Percentiles rank a stretch among this genome's conserved stretches.
Evolutionary conservation across 2,329 filamentous ascomycete species (phyloP).

Genomic region (Phoma sp.): DNA sequence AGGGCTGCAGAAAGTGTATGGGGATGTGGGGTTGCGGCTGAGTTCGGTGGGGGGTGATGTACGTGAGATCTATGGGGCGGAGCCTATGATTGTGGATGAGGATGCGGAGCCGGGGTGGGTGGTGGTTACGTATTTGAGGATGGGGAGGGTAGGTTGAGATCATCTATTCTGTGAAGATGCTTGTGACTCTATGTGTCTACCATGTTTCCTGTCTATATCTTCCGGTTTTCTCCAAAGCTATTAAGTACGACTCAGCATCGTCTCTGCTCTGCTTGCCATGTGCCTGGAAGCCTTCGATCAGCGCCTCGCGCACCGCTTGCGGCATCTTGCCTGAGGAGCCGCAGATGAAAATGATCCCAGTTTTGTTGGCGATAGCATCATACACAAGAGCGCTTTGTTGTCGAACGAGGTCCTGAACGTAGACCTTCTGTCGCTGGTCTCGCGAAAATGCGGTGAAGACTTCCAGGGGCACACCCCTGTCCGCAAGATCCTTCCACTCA

Average conservation of each 20-base stretch:
- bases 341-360: conserved; percentile 65
- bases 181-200: conserved; percentile 49
- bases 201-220: conserved; percentile 75
- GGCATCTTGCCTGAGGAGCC: conserved; percentile 75
- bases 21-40: background rate
- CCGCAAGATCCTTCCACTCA: conserved; percentile 70
- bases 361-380: conserved; percentile 58
- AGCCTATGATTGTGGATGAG: conserved; percentile 4
- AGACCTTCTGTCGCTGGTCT: conserved; percentile 67
- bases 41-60: background rate
- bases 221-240: conserved; percentile 66
- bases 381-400: conserved; percentile 60
- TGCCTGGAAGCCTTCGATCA: conserved; percentile 67
- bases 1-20: background rate
- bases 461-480: conserved; percentile 54
- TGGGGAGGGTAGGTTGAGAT: background rate
- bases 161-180: no score
- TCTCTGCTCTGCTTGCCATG: conserved; percentile 52
- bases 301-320: conserved; percentile 70
- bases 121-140: conserved; percentile 1
- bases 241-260: conserved; percentile 64
- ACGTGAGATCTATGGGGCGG: background rate
- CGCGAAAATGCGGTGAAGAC: conserved; percentile 74
- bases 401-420: conserved; percentile 71
- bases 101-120: conserved; percentile 1